A percentile compares a stretch with the other conserved stretches of the same genome.
These are phyloP conservation scores for Alternaria solani DNA, from an alignment of 2,329 filamentous ascomycete genomes.

Conservation along the genomic window DNA sequence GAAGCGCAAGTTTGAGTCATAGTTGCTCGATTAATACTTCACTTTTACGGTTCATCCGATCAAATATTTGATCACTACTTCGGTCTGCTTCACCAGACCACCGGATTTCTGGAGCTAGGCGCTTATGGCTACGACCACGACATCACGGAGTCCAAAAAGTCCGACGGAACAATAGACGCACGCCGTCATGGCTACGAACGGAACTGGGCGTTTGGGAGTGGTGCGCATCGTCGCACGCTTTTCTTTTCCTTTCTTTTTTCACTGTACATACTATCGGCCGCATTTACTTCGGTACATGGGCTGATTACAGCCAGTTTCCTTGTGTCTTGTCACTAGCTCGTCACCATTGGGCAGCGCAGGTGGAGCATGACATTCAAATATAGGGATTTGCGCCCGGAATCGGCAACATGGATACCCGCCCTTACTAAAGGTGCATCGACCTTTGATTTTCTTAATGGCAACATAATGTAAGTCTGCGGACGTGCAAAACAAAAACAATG, in stretches of 20 bases:
- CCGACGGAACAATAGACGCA: conserved; percentile 47
- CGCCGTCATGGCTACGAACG: conserved; percentile 52
- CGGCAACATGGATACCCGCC: conserved; percentile 47
- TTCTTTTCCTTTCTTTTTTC: conserved; percentile 20
- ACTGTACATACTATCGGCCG: conserved; percentile 24
- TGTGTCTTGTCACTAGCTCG: conserved; percentile 4
- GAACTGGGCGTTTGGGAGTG: conserved; percentile 25
- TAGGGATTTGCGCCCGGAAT: conserved; percentile 23
- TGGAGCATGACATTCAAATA: conserved; percentile 17
- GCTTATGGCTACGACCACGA: conserved; percentile 19
- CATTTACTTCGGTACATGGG: conserved; percentile 10
- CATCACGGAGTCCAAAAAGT: conserved; percentile 35
- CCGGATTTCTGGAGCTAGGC: conserved; percentile 16
- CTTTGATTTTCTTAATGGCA: conserved; percentile 21
- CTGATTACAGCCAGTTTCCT: neutral
- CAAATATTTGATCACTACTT: conserved; percentile 6
- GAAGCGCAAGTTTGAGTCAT: conserved; percentile 48
- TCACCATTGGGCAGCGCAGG: conserved; percentile 10
- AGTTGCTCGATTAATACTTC: neutral
- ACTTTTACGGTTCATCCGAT: conserved; percentile 9
- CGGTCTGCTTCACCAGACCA: neutral
- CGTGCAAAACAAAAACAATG: conserved; percentile 1
- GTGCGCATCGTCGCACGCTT: conserved; percentile 18
- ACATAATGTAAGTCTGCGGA: neutral
- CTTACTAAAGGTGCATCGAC: conserved; percentile 37